Conservation (phyloP, 306 rosid species). For the Cicer yamashitae region DNA sequence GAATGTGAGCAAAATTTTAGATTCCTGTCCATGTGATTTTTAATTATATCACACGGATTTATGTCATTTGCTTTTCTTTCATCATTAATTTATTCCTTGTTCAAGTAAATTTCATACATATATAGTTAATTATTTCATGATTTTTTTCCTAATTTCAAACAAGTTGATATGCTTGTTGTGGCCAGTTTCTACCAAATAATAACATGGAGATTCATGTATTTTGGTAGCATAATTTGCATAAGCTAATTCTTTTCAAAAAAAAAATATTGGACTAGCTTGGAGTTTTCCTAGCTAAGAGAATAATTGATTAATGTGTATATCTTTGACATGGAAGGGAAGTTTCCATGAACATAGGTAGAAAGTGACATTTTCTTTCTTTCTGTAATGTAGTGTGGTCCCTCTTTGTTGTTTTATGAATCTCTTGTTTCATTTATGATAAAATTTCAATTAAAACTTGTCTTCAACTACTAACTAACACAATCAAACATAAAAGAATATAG, state of each 20-base stretch:
- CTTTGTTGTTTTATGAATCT: background rate
- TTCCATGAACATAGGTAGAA: constrained; percentile 32
- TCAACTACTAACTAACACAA: background rate
- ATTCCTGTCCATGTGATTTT: background rate
- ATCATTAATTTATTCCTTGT: background rate
- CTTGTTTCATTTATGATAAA: background rate
- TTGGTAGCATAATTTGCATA: constrained; percentile 7
- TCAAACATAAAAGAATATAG: too few relatives aligned
- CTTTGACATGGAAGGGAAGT: constrained; percentile 14
- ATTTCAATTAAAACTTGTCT: background rate
- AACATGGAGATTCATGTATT: background rate
- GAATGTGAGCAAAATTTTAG: too few relatives aligned
- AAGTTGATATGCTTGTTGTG: constrained; percentile 2
- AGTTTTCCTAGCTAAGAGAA: background rate
- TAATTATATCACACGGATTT: background rate
- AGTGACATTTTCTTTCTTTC: background rate
- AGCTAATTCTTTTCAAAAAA: too few relatives aligned
- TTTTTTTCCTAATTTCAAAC: background rate
- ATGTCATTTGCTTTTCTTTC: constrained; percentile 2
- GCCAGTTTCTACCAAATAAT: background rate
- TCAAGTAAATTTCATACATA: background rate
- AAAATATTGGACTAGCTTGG: constrained; percentile 2
- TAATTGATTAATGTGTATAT: background rate
- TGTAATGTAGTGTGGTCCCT: constrained; percentile 26
- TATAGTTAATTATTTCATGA: background rate